Evolutionary conservation across 805 yeast species (phyloP).

Genomic region (Tetrapisispora nanseiensis): DNA sequence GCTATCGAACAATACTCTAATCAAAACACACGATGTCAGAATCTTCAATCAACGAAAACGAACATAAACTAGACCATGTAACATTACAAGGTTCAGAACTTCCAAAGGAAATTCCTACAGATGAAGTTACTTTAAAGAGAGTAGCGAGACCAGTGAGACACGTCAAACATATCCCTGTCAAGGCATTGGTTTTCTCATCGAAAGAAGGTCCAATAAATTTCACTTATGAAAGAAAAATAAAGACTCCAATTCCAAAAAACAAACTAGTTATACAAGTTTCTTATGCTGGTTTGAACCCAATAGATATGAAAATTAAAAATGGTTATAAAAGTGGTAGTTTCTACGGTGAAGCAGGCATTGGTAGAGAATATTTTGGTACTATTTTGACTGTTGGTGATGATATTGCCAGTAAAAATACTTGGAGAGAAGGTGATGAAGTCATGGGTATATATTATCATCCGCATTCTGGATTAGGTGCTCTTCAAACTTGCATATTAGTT

Average conservation of each 20-base stretch:
- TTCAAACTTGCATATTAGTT: constrained; percentile 46
- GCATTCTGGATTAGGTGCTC: constrained; percentile 43
- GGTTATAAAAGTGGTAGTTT: constrained; percentile 40
- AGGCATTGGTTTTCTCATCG: constrained; percentile 35
- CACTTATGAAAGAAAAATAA: constrained; percentile 44
- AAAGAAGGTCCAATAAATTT: constrained; percentile 32
- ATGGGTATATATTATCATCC: constrained; percentile 51
- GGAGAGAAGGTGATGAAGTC: constrained; percentile 52
- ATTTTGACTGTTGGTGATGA: constrained; percentile 46
- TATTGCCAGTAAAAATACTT: constrained; percentile 19
- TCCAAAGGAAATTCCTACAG: constrained; percentile 21
- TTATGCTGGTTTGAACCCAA: constrained; percentile 54
- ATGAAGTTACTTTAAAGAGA: constrained; percentile 23
- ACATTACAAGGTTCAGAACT: constrained; percentile 14
- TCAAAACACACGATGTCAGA: neutral
- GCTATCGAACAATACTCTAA: too few species aligned
- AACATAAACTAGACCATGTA: constrained; percentile 15
- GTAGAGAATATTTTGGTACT: constrained; percentile 60
- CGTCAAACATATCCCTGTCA: constrained; percentile 42
- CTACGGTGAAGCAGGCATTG: constrained; percentile 52
- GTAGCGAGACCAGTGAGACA: constrained; percentile 43
- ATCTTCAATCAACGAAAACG: constrained; percentile 11
- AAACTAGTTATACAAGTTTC: constrained; percentile 48
- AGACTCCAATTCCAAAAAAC: constrained; percentile 38
- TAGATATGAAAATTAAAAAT: constrained; percentile 52